Base-by-base conservation (phyloP, 371 early-diverging fungal species). In the Syncephalastrum racemosum region DNA sequence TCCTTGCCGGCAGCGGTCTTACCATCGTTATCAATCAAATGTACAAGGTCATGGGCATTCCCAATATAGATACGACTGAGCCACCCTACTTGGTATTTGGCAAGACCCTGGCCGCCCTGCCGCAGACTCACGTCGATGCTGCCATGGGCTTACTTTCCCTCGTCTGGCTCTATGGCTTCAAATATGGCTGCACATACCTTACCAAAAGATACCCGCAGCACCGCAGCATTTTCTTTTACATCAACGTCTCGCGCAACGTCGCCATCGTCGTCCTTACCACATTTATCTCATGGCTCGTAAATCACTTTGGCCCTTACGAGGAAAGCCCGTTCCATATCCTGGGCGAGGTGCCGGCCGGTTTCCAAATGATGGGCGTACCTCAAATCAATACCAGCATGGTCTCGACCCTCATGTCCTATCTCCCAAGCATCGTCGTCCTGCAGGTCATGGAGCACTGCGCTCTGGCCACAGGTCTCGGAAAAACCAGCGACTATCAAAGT, bases 401-500 rank as follows among this genome's bases (percentile, higher is more conserved):
- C 2, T 54, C 71, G 4, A 58, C 62, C 13, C 70, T 93, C 24
- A 57, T 67, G 0, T 60, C 74, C 10, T 77, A 87, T 56, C 54
- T 90, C 6, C 79, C 84, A 3, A 84, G 86, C 20, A 80, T 91
- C 16, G 75, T 87, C 10, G 73, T 94, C n/a, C 78, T 95, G 12
- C 64, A 84, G 42, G 75, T 95, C 46, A 73, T 95, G 70, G 96
- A 96, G 68, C 93, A 93, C 64, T 84, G 92, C 62, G 90, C 94
- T 6, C 87, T 95, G 49, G 74, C 85, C 50, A 89, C 89, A 63
- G 87, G 89, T 46, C 87, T 92, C 60, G 94, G 68, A 77, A 89
- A 77, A 76, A 75, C 62, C 62, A 84, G 81, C n/a, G 71, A 71
- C 57, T 74, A 74, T 58, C 70, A 50, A 56, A 64, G 73, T 75